Evolutionary conservation across 345 rosid species (phyloP), one percentile per base, ranked within the genome.

Genomic region (Adansonia digitata): DNA sequence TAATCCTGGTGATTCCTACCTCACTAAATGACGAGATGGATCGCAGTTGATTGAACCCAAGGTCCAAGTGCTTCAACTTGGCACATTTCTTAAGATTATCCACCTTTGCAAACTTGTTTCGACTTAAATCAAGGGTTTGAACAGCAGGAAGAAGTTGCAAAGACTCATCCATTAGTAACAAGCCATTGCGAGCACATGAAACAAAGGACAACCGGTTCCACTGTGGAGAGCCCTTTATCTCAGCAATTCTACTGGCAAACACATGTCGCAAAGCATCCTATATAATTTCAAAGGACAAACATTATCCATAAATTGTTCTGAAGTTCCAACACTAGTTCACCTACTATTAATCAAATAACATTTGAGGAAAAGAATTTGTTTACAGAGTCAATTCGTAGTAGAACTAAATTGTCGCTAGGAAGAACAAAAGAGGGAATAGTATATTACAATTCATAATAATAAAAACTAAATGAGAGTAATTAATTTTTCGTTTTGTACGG

Each of bases 141-240:
- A 95, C 94, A 48, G 86, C 89, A 64, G 99, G 97, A 81, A 95
- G 97, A 82, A 95, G 99, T 64, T 91, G 98, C 88, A 95, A 82
- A 7, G 98, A 93, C 83, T 93, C 99, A 62, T 95, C 99, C 99
- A 95, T 95, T 82, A 95, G 77, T 81, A 95, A 76, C 85, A 95
- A 81, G 59, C 90, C 85, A 78, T 95, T 95, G 77, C 92, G 88
- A 0, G 98, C 91, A 75, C 94, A 91, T 0, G 99, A 95, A 73
- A 95, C 90, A 75, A 90, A 95, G 26, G 90, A 85, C 82, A 95
- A 77, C 62, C 89, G 89, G n/a, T 86, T 89, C 99, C 99, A 95
- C 78, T 81, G 97, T 1, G 93, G 91, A 5, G 93, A 90, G 72
- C 90, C 90, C 89, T 86, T 89, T 64, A 93, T 93, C 75, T 95